These are phyloP conservation scores for Meripilus lineatus DNA, from an alignment of 1,284 basidiomycete species.

Conservation along the genomic window DNA sequence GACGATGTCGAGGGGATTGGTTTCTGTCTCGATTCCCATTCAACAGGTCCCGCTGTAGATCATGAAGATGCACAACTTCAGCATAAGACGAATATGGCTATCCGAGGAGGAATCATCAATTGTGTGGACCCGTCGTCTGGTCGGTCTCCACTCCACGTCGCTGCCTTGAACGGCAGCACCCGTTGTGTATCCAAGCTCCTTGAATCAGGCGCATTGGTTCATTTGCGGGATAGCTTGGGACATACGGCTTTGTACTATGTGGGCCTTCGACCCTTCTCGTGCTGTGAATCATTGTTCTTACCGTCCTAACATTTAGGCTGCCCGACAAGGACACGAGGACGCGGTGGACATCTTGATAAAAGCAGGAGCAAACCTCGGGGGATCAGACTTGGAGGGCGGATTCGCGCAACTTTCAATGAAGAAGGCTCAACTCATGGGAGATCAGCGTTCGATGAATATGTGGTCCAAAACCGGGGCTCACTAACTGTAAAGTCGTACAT, in stretches of 20 bases:
- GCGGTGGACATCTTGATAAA: constrained; percentile 66
- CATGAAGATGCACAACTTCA: constrained; percentile 10
- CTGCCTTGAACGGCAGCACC: constrained; percentile 65
- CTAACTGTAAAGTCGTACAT: neutral
- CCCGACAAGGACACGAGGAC: constrained; percentile 56
- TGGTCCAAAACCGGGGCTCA: constrained; percentile 47
- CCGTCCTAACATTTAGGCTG: constrained; percentile 43
- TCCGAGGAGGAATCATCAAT: constrained; percentile 66
- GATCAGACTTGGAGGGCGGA: constrained; percentile 55
- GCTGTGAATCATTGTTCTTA: neutral
- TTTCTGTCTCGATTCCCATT: constrained; percentile 61
- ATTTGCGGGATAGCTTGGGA: constrained; percentile 71
- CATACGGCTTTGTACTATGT: constrained; percentile 84
- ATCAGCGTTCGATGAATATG: constrained; percentile 40
- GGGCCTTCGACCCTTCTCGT: constrained; percentile 19
- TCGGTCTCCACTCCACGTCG: constrained; percentile 76
- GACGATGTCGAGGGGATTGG: constrained; percentile 59
- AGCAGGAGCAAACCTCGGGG: constrained; percentile 71
- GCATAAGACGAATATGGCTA: constrained; percentile 19
- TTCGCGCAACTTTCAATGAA: constrained; percentile 48
- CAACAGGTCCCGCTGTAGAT: constrained; percentile 20
- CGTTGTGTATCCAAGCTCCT: constrained; percentile 59
- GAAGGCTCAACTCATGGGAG: constrained; percentile 39
- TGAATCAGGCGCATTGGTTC: constrained; percentile 81
- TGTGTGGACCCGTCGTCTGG: constrained; percentile 65